Percentiles rank a stretch among this genome's conserved stretches.
Conservation (phyloP, 2,329 filamentous ascomycete genomes). For the Talaromyces sp. region DNA sequence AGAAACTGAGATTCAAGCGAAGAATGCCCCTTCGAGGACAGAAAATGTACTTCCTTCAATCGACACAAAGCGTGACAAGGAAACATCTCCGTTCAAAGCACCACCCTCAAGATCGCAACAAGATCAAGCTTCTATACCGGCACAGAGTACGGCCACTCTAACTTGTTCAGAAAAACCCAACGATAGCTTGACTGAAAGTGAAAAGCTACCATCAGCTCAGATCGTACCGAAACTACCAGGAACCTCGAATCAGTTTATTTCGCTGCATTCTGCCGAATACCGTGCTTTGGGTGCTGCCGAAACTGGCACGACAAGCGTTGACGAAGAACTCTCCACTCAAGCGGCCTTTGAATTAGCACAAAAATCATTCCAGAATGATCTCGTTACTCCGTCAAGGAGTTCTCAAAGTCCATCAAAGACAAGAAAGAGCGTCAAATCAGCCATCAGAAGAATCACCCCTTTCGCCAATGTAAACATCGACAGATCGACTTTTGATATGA, state of each 20-base stretch:
- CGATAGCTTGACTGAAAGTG: constrained; percentile 15
- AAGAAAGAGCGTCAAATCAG: constrained; percentile 12
- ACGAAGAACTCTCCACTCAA: constrained; percentile 40
- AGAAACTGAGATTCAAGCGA: constrained; percentile 1
- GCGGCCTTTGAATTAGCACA: constrained; percentile 39
- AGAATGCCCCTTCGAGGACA: constrained; percentile 17
- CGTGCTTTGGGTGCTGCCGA: constrained; percentile 20
- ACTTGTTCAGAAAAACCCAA: background rate
- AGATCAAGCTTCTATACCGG: background rate
- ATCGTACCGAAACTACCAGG: constrained; percentile 28
- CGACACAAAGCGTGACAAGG: background rate
- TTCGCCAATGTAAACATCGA: constrained; percentile 26
- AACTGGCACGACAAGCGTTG: constrained; percentile 25
- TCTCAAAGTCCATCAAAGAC: background rate
- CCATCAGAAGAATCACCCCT: constrained; percentile 29
- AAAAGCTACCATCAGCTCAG: constrained; percentile 39
- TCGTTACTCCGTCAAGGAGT: constrained; percentile 29
- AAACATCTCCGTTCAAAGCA: background rate
- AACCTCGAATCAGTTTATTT: constrained; percentile 33
- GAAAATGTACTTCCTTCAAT: background rate
- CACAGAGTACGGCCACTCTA: background rate
- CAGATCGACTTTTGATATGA: constrained; percentile 14
- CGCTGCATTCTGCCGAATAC: constrained; percentile 39
- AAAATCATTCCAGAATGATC: constrained; percentile 38
- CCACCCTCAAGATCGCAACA: background rate